Percentiles rank a stretch among this genome's conserved stretches.
phyloP scores from a whole-genome alignment of 805 yeast species.

The Ogataea philodendri region DNA sequence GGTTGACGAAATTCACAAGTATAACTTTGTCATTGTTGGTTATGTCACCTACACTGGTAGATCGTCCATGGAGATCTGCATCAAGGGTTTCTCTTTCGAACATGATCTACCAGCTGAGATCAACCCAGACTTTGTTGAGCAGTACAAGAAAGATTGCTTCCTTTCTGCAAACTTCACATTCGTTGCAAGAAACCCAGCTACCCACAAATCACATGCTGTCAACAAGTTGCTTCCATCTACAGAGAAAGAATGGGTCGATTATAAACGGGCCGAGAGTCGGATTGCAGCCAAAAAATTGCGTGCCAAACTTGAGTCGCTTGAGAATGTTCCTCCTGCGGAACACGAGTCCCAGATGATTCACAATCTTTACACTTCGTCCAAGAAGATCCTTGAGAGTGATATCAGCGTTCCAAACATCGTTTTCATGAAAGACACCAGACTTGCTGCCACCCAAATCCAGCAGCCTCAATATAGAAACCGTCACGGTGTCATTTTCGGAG shows the following conservation, averaged over 20 bases:
- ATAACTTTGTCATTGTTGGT: constrained; percentile 84
- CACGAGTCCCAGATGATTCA: constrained; percentile 76
- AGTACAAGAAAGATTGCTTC: constrained; percentile 58
- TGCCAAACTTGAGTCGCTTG: constrained; percentile 61
- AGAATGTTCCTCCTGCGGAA: constrained; percentile 69
- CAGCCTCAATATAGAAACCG: constrained; percentile 96
- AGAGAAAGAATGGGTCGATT: constrained; percentile 78
- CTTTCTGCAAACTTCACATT: constrained; percentile 90
- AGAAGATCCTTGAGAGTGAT: constrained; percentile 34
- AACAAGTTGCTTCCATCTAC: constrained; percentile 74
- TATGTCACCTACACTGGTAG: constrained; percentile 92
- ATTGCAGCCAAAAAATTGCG: constrained; percentile 81
- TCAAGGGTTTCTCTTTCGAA: constrained; percentile 78
- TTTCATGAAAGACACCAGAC: constrained; percentile 69
- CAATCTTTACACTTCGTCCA: constrained; percentile 63
- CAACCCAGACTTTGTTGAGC: constrained; percentile 55
- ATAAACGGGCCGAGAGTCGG: constrained; percentile 84
- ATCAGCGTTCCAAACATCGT: constrained; percentile 49
- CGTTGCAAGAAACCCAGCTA: constrained; percentile 91
- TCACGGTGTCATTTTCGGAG: constrained; percentile 95
- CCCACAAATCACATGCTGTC: constrained; percentile 86
- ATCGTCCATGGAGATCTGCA: constrained; percentile 93
- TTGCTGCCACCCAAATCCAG: constrained; percentile 81
- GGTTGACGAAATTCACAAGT: constrained; percentile 71
- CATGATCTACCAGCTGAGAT: constrained; percentile 48